phyloP scores from a whole-genome alignment of 2,329 filamentous ascomycete genomes.

The Eutypa lata region DNA sequence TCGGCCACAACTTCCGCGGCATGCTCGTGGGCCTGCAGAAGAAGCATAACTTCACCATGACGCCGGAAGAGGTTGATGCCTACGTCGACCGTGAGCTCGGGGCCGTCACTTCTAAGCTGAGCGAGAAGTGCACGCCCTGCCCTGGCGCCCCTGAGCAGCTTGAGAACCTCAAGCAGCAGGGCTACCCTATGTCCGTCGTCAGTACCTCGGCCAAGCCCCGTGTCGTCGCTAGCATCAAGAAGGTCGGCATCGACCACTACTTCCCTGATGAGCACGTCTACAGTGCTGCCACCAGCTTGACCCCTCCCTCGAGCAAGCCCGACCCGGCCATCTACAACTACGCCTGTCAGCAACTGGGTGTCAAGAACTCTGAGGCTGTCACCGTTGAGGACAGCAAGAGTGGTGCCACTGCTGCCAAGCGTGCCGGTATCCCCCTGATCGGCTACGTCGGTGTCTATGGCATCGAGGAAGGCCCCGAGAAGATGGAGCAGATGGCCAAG shows the following conservation, averaged over 20 bases:
- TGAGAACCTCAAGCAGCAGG: slow-evolving; percentile 52
- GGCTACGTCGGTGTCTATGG: slow-evolving; percentile 64
- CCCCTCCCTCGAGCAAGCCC: slow-evolving; percentile 69
- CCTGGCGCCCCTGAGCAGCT: slow-evolving; percentile 57
- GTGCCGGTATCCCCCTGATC: slow-evolving; percentile 67
- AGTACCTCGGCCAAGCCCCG: slow-evolving; percentile 67
- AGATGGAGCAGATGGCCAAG: slow-evolving; percentile 56
- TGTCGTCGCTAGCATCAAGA: slow-evolving; percentile 65
- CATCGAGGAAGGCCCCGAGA: slow-evolving; percentile 39
- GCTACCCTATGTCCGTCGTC: slow-evolving; percentile 68
- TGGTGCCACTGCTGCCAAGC: slow-evolving; percentile 65
- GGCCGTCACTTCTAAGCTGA: slow-evolving; percentile 66
- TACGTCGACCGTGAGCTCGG: slow-evolving; percentile 68
- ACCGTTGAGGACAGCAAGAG: slow-evolving; percentile 74
- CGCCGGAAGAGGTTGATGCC: slow-evolving; percentile 56
- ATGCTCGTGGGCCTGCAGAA: slow-evolving; percentile 68
- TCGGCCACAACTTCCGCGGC: slow-evolving; percentile 76
- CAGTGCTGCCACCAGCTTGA: slow-evolving; percentile 66
- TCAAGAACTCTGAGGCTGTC: slow-evolving; percentile 62
- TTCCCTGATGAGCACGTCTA: slow-evolving; percentile 66
- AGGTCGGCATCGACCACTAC: slow-evolving; percentile 65
- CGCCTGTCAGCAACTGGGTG: slow-evolving; percentile 63
- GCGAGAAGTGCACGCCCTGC: slow-evolving; percentile 59
- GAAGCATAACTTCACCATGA: slow-evolving; percentile 65
- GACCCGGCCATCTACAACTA: slow-evolving; percentile 72